Conservation (phyloP, 1,284 basidiomycete genomes). For the Ganoderma lingzhi region DNA sequence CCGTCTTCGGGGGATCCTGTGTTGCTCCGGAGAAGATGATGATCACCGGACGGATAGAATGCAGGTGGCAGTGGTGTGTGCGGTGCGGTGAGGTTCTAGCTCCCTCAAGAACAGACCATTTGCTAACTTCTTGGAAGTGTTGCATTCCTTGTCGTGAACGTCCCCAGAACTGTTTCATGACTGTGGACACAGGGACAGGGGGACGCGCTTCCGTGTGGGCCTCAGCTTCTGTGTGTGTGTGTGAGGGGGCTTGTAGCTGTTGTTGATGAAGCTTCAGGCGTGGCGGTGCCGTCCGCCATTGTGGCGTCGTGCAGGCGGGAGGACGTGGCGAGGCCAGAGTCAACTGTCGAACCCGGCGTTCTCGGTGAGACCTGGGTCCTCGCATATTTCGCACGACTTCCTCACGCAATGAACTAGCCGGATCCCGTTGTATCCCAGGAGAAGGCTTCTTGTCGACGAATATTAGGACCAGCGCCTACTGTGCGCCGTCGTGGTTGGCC, state of each 20-base stretch:
- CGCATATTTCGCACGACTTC: not conserved
- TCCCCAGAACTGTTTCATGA: not conserved
- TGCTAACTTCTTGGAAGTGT: not conserved
- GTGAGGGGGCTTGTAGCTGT: not conserved
- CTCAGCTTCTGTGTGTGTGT: not conserved
- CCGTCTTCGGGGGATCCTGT: conserved; percentile 7
- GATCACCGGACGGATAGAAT: not conserved
- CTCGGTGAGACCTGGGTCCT: not conserved
- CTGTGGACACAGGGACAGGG: not conserved
- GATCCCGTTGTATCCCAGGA: not conserved
- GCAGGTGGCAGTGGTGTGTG: not conserved
- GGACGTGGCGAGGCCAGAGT: not conserved
- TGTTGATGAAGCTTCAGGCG: not conserved
- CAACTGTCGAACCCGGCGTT: not conserved
- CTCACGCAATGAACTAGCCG: not conserved
- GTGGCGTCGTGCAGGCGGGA: not conserved
- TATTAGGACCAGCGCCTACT: no score
- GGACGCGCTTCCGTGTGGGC: not conserved
- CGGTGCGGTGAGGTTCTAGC: not conserved
- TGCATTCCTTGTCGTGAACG: not conserved
- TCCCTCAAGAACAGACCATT: not conserved
- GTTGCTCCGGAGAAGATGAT: not conserved
- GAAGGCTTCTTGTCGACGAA: not conserved
- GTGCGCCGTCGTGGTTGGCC: not conserved
- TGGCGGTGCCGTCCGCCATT: conserved; percentile 6